Conservation (phyloP, 805 yeast genomes). For the Ogataea minuta region DNA sequence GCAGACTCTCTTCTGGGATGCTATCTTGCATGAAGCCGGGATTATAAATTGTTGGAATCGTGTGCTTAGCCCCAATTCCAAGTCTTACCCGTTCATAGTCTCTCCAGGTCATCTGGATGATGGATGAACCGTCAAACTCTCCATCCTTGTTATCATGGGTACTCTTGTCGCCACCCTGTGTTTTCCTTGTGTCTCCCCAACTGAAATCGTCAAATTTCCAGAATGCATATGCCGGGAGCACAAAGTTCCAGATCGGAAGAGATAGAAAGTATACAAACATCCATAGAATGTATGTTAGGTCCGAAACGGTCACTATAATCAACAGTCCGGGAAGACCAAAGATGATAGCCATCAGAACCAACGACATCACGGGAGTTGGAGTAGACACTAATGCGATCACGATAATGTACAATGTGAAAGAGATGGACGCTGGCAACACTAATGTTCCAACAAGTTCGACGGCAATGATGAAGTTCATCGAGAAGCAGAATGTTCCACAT, state of each 20-base stretch:
- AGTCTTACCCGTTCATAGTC: conserved; percentile 76
- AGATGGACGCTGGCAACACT: conserved; percentile 84
- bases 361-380: conserved; percentile 77
- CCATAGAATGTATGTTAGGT: conserved; percentile 71
- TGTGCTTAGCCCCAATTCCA: conserved; percentile 20
- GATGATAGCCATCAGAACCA: conserved; percentile 71
- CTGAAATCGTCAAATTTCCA: conserved; percentile 97
- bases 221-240: conserved; percentile 79
- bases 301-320: conserved; percentile 77
- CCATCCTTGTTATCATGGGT: conserved; percentile 73
- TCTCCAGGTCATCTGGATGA: conserved; percentile 91
- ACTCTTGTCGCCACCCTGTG: conserved; percentile 65
- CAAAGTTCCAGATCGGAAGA: conserved; percentile 91
- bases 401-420: conserved; percentile 78
- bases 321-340: conserved; percentile 84
- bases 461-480: conserved; percentile 88
- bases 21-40: conserved; percentile 13
- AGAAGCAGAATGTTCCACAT: conserved; percentile 92
- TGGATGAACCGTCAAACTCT: conserved; percentile 85
- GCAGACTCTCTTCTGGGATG: conserved; percentile 2
- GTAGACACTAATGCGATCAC: conserved; percentile 63
- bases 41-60: conserved; percentile 28
- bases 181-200: conserved; percentile 94
- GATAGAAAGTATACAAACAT: conserved; percentile 75
- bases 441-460: conserved; percentile 85